phyloP scores from a whole-genome alignment of 805 yeast species.

The Ogataea wickerhamii region DNA sequence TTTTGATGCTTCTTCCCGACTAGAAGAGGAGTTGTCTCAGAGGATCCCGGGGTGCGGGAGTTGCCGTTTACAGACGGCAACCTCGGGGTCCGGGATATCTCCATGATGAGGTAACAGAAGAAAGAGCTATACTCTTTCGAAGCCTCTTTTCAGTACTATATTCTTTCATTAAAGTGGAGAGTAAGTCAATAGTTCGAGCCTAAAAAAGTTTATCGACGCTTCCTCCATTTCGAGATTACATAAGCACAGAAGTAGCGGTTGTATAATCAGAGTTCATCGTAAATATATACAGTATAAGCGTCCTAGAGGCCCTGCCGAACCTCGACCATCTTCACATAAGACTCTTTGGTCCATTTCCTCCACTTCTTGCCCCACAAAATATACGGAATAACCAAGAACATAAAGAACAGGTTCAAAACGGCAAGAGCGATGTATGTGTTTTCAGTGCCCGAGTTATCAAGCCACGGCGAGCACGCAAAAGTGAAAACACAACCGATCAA shows the following conservation, averaged over 20 bases:
- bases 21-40: background rate
- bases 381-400: slow-evolving; percentile 53
- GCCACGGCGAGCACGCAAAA: slow-evolving; percentile 63
- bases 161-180: too few relatives aligned
- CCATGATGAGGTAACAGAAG: too few relatives aligned
- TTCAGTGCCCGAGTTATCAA: slow-evolving; percentile 51
- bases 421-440: slow-evolving; percentile 62
- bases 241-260: too few relatives aligned
- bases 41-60: background rate
- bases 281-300: too few relatives aligned
- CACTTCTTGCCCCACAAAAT: slow-evolving; percentile 57
- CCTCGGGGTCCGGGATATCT: slow-evolving; percentile 1
- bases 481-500: slow-evolving; percentile 62
- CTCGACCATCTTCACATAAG: slow-evolving; percentile 48
- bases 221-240: too few relatives aligned
- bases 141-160: too few relatives aligned
- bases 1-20: background rate
- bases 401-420: slow-evolving; percentile 50
- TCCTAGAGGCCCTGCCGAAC: slow-evolving; percentile 38
- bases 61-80: background rate
- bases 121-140: too few relatives aligned
- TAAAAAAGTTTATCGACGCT: too few relatives aligned
- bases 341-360: slow-evolving; percentile 50
- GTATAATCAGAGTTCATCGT: too few relatives aligned
- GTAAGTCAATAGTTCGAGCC: too few relatives aligned